Evolutionary conservation across 1,284 basidiomycete genomes (phyloP).

Genomic region (Stereum hirsutum): DNA sequence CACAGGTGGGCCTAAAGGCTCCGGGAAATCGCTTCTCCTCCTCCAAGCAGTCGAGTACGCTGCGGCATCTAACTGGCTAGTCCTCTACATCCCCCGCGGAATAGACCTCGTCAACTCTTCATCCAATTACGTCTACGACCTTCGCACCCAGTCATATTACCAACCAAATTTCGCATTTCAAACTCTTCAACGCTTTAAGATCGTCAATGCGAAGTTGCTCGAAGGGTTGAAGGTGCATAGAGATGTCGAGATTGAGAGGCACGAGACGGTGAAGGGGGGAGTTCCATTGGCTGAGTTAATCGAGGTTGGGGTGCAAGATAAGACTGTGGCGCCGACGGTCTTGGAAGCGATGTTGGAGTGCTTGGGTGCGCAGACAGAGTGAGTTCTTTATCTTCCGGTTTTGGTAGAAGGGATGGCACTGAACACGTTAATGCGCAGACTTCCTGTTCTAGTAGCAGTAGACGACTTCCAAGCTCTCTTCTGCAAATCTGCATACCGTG

Average conservation of each 20-base stretch:
- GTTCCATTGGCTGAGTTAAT: conserved; percentile 51
- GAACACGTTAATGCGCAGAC: conserved; percentile 20
- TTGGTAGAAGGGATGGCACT: conserved; percentile 3
- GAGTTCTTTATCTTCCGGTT: conserved; percentile 14
- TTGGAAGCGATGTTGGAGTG: conserved; percentile 58
- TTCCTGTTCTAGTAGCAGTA: conserved; percentile 77
- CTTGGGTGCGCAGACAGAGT: conserved; percentile 64
- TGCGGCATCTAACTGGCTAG: conserved; percentile 67
- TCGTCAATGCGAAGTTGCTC: conserved; percentile 41
- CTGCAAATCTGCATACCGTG: conserved; percentile 63
- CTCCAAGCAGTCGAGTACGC: conserved; percentile 78
- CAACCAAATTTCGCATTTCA: conserved; percentile 64
- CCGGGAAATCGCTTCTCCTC: conserved; percentile 79
- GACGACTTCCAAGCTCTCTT: conserved; percentile 87
- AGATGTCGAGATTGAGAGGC: conserved; percentile 36
- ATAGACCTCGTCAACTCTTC: conserved; percentile 75
- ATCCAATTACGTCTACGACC: conserved; percentile 67
- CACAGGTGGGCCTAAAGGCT: conserved; percentile 68
- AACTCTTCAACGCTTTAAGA: conserved; percentile 47
- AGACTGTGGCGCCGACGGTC: conserved; percentile 48
- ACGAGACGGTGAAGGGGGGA: conserved; percentile 35
- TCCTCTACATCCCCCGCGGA: conserved; percentile 86
- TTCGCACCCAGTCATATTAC: conserved; percentile 68
- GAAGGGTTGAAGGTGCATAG: conserved; percentile 28
- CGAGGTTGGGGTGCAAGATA: conserved; percentile 46